Conservation (phyloP, 768 basidiomycete species). For the Termitomyces sp. region DNA sequence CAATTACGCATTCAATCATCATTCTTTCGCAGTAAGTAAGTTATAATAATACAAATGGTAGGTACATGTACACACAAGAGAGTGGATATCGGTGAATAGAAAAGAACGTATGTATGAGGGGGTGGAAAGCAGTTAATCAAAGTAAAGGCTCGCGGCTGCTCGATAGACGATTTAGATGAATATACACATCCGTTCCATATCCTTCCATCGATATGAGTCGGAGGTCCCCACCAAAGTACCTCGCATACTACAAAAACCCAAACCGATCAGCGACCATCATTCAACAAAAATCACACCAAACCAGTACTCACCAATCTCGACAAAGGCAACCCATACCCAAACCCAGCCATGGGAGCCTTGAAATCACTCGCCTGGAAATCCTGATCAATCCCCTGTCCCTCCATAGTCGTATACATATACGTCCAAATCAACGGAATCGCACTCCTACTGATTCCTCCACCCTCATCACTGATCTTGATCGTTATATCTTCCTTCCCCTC, state of each 20-base stretch:
- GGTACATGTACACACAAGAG: no score
- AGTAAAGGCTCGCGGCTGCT: slow-evolving; percentile 42
- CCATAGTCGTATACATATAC: slow-evolving; percentile 94
- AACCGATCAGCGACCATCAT: not conserved
- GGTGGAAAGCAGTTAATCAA: not conserved
- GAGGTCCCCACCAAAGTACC: slow-evolving; percentile 94
- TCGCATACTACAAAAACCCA: slow-evolving; percentile 62
- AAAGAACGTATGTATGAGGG: no score
- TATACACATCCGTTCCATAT: slow-evolving; percentile 93
- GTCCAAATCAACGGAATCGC: slow-evolving; percentile 98
- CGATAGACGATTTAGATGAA: slow-evolving; percentile 83
- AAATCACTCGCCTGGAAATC: slow-evolving; percentile 87
- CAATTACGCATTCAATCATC: no score
- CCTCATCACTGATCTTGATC: slow-evolving; percentile 98
- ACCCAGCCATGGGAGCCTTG: slow-evolving; percentile 97
- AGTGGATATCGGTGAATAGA: no score
- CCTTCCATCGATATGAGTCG: slow-evolving; percentile 98
- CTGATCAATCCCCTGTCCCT: slow-evolving; percentile 66
- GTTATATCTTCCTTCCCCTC: slow-evolving; percentile 99
- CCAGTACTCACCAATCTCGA: slow-evolving; percentile 71
- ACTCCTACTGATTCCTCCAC: slow-evolving; percentile 87
- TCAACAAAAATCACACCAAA: not conserved
- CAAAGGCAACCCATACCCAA: slow-evolving; percentile 90
- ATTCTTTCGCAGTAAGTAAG: no score
- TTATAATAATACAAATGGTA: no score